phyloP scores from a whole-genome alignment of 164 flowering plant genomes.

The Vitis amurensis region DNA sequence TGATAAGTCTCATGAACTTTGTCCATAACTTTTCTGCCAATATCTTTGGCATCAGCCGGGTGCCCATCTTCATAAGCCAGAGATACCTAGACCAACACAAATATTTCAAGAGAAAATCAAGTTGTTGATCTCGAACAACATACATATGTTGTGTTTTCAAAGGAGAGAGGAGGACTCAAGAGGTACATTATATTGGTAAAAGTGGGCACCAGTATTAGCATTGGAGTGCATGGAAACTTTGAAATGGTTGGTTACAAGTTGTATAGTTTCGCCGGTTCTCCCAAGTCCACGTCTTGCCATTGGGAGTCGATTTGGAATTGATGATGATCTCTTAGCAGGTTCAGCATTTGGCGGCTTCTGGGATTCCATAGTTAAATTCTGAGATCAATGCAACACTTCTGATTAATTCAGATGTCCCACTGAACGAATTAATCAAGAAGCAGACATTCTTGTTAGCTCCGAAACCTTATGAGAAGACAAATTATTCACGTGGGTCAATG shows the following conservation, averaged over 20 bases:
- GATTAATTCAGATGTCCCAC: too few relatives aligned
- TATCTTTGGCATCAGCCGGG: conserved; percentile 83
- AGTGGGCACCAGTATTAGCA: conserved; percentile 50
- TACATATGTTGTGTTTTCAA: too few relatives aligned
- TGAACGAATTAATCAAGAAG: too few relatives aligned
- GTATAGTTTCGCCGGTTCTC: conserved; percentile 55
- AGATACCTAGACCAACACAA: conserved; percentile 48
- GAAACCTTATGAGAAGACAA: too few relatives aligned
- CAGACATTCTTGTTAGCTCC: too few relatives aligned
- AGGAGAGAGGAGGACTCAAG: neutral
- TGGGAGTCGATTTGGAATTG: conserved; percentile 46
- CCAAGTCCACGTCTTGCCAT: conserved; percentile 68
- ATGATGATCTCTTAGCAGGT: too few relatives aligned
- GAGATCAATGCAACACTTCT: too few relatives aligned
- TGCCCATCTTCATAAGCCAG: conserved; percentile 77
- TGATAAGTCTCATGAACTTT: conserved; percentile 70
- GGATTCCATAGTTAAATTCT: too few relatives aligned
- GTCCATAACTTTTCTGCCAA: conserved; percentile 76
- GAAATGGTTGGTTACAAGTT: conserved; percentile 65
- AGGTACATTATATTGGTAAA: conserved; percentile 89
- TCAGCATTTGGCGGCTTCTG: too few relatives aligned
- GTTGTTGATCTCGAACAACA: neutral
- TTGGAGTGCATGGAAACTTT: conserved; percentile 45
- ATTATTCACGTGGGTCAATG: too few relatives aligned
- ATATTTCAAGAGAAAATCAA: neutral